Percentiles rank a stretch among this genome's conserved stretches.
Evolutionary conservation across 2,329 filamentous ascomycete species (phyloP).

Genomic region (Tolypocladium pustulatum): DNA sequence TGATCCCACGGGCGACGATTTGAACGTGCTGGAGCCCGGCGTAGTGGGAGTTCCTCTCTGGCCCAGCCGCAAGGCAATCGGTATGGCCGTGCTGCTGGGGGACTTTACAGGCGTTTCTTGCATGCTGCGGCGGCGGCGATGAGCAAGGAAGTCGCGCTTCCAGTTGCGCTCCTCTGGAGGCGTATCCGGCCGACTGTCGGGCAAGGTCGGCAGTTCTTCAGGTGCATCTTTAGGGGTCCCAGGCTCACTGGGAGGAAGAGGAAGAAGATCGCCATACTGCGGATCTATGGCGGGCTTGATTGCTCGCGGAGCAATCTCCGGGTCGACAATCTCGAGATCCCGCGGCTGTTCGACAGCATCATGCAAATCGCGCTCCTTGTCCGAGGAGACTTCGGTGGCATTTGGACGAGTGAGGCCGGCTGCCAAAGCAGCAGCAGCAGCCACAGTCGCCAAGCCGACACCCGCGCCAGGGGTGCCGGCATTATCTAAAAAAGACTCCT

Average conservation of each 20-base stretch:
- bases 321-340: slow-evolving; percentile 34
- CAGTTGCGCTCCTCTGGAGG: slow-evolving; percentile 36
- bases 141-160: slow-evolving; percentile 27
- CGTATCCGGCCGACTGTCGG: slow-evolving; percentile 49
- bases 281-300: slow-evolving; percentile 59
- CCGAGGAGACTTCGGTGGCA: slow-evolving; percentile 32
- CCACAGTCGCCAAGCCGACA: slow-evolving; percentile 51
- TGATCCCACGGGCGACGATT: slow-evolving; percentile 27
- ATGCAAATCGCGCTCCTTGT: slow-evolving; percentile 22
- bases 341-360: slow-evolving; percentile 12
- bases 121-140: slow-evolving; percentile 37
- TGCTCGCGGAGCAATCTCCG: slow-evolving; percentile 45
- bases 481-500: slow-evolving; percentile 62
- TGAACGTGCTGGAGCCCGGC: slow-evolving; percentile 21
- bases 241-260: slow-evolving; percentile 50
- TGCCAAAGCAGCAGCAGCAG: slow-evolving; percentile 24
- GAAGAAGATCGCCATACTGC: slow-evolving; percentile 53
- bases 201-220: slow-evolving; percentile 40
- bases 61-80: slow-evolving; percentile 43
- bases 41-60: slow-evolving; percentile 34
- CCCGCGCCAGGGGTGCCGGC: slow-evolving; percentile 60
- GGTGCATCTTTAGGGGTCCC: slow-evolving; percentile 30
- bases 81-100: slow-evolving; percentile 47
- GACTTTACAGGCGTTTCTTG: slow-evolving; percentile 37
- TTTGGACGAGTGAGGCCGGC: slow-evolving; percentile 30